Conservation (phyloP, 768 basidiomycete genomes). For the Mycena indigotica region DNA sequence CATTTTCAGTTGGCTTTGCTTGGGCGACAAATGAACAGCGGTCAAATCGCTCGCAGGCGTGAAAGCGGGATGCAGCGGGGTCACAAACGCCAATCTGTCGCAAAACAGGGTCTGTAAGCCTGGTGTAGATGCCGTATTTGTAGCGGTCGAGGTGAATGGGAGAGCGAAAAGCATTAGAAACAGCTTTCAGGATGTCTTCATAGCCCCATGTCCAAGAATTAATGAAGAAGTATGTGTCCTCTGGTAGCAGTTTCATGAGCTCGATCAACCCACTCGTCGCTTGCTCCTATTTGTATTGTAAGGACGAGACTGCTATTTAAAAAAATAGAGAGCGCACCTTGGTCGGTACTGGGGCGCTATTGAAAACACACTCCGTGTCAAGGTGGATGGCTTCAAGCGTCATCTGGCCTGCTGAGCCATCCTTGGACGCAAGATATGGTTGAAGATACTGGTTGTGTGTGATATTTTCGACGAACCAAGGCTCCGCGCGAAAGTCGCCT, state of each 20-base stretch:
- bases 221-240: slow-evolving; percentile 76
- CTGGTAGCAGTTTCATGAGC: slow-evolving; percentile 69
- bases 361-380: slow-evolving; percentile 74
- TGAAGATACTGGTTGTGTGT: slow-evolving; percentile 70
- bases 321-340: slow-evolving; percentile 46
- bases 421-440: slow-evolving; percentile 57
- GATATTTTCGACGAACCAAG: slow-evolving; percentile 72
- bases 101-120: slow-evolving; percentile 62
- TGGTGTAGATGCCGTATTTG: slow-evolving; percentile 69
- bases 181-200: slow-evolving; percentile 82
- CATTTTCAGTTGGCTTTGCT: slow-evolving; percentile 11
- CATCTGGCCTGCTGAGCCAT: slow-evolving; percentile 27
- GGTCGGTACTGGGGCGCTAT: slow-evolving; percentile 51
- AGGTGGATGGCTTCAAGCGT: slow-evolving; percentile 79
- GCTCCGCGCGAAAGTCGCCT: slow-evolving; percentile 90
- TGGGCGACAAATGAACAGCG: slow-evolving; percentile 68
- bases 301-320: neutral
- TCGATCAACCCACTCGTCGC: slow-evolving; percentile 69
- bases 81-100: slow-evolving; percentile 63
- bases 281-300: slow-evolving; percentile 46
- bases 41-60: slow-evolving; percentile 87
- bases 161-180: slow-evolving; percentile 66
- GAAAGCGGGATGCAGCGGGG: slow-evolving; percentile 71
- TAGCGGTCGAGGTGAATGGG: slow-evolving; percentile 93
- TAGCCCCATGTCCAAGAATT: slow-evolving; percentile 98